Evolutionary conservation across 768 basidiomycete species (phyloP).

Genomic region (Collybiopsis confluens): DNA sequence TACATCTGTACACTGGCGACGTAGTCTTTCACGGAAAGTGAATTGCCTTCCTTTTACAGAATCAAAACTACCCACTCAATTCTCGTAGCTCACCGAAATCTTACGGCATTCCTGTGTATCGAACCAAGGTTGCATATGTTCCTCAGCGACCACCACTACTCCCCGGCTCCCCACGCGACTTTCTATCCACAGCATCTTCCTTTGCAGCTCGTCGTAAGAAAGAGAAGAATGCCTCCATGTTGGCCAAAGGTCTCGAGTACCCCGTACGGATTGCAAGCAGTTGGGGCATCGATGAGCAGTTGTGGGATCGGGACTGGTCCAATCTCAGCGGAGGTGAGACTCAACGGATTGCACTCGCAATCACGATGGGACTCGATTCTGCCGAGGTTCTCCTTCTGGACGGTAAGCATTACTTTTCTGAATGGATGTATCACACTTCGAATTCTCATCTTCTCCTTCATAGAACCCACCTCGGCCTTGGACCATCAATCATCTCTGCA

Average conservation of each 20-base stretch:
- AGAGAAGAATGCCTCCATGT: constrained; percentile 22
- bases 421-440: background rate
- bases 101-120: constrained; percentile 61
- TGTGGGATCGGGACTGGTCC: constrained; percentile 81
- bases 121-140: constrained; percentile 79
- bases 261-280: constrained; percentile 50
- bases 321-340: constrained; percentile 83
- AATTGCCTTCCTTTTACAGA: background rate
- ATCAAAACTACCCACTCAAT: background rate
- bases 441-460: background rate
- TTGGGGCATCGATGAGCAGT: constrained; percentile 64
- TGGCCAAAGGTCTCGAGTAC: constrained; percentile 22
- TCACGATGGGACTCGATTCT: constrained; percentile 65
- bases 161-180: constrained; percentile 73
- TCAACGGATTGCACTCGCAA: constrained; percentile 77
- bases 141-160: constrained; percentile 88
- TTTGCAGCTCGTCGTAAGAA: constrained; percentile 26
- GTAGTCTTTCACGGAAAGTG: constrained; percentile 67
- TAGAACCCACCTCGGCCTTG: constrained; percentile 89
- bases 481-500: constrained; percentile 61
- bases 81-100: constrained; percentile 31
- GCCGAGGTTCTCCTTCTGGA: constrained; percentile 80
- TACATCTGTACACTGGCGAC: constrained; percentile 66
- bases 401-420: constrained; percentile 38
- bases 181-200: constrained; percentile 51